phyloP scores from a whole-genome alignment of 2,329 filamentous ascomycete species.

The Colletotrichum siamense region DNA sequence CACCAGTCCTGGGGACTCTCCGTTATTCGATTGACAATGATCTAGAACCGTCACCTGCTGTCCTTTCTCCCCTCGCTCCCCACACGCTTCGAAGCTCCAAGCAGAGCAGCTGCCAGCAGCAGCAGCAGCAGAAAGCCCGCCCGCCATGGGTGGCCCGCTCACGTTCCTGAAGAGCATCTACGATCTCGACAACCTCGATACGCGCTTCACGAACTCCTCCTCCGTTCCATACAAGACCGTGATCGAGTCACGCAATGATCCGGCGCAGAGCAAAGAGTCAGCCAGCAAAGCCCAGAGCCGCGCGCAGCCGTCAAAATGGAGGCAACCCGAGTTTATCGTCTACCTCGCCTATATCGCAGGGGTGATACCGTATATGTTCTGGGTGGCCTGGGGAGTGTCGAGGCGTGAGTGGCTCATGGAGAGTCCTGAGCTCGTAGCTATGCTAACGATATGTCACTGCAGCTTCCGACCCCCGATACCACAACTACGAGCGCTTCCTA shows the following conservation, averaged over 20 bases:
- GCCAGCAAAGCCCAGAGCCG: conserved; percentile 47
- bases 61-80: neutral
- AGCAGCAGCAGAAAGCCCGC: neutral
- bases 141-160: conserved; percentile 44
- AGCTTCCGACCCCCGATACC: conserved; percentile 85
- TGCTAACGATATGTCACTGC: neutral
- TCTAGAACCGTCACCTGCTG: neutral
- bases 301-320: conserved; percentile 77
- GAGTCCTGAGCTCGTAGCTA: neutral
- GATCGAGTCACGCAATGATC: conserved; percentile 51
- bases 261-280: conserved; percentile 40
- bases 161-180: conserved; percentile 61
- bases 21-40: neutral
- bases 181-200: conserved; percentile 67
- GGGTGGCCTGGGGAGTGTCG: conserved; percentile 85
- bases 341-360: conserved; percentile 75
- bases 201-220: conserved; percentile 71
- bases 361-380: conserved; percentile 86
- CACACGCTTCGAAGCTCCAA: neutral
- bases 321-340: conserved; percentile 81
- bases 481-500: conserved; percentile 73
- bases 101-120: neutral
- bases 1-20: neutral
- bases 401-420: conserved; percentile 60
- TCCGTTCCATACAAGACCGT: conserved; percentile 68